A percentile compares a stretch with the other conserved stretches of the same genome.
Evolutionary conservation across 768 basidiomycete genomes (phyloP).

Genomic region (Suillus fuscotomentosus): DNA sequence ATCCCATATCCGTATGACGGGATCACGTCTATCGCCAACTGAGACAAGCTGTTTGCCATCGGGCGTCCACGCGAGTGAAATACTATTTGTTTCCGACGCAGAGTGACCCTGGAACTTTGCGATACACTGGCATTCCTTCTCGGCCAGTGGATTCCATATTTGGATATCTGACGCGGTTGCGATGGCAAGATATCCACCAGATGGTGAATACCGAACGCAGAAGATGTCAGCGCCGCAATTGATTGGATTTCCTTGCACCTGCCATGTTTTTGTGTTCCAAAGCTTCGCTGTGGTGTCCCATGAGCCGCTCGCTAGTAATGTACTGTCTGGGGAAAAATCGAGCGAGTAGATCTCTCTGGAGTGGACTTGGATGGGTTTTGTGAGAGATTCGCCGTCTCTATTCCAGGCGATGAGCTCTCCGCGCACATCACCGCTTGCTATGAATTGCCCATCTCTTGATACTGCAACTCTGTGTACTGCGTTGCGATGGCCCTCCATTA

Average conservation of each 20-base stretch:
- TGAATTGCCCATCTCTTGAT: background rate
- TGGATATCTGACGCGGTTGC: background rate
- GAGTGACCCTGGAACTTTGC: background rate
- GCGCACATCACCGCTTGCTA: background rate
- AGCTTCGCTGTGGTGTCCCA: background rate
- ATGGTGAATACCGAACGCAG: background rate
- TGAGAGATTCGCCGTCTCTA: background rate
- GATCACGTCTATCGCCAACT: background rate
- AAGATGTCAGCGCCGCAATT: background rate
- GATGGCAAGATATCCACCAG: background rate
- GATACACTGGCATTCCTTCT: background rate
- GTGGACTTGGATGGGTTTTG: background rate
- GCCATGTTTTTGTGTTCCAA: background rate
- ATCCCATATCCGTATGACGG: background rate
- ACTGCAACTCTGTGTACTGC: background rate
- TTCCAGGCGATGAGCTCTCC: background rate
- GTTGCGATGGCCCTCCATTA: background rate
- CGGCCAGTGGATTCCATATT: background rate
- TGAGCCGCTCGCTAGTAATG: background rate
- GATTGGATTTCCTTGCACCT: background rate
- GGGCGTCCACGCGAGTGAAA: background rate
- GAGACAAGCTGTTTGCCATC: background rate
- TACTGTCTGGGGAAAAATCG: background rate
- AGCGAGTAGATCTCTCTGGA: background rate
- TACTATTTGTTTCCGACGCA: background rate